Percentiles rank a stretch among this genome's conserved stretches.
Evolutionary conservation across 352 stramenopile genomes (phyloP).

Genomic region (Stramenopiles sp.): DNA sequence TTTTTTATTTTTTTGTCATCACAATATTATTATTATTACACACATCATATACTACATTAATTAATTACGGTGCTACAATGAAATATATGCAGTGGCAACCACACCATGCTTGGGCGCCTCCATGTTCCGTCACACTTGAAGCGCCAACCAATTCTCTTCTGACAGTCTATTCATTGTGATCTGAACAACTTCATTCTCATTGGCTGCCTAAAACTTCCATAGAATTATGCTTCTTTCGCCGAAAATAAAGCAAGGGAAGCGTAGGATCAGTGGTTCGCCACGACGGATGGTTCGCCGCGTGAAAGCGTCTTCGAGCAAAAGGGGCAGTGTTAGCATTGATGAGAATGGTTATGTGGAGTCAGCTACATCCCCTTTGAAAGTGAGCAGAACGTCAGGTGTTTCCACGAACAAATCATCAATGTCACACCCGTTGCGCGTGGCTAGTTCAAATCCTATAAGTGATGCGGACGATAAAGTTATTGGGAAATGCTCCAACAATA

Average conservation of each 20-base stretch:
- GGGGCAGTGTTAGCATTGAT: no score
- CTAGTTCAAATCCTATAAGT: background rate
- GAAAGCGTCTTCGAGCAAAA: background rate
- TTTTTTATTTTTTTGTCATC: no score
- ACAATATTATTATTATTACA: no score
- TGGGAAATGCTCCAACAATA: background rate
- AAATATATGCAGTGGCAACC: background rate
- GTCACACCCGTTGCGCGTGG: background rate
- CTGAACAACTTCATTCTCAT: no score
- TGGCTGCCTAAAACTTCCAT: no score
- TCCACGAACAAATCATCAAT: background rate
- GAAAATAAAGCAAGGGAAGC: background rate
- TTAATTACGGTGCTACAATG: background rate
- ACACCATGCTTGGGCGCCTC: no score
- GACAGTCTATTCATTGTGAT: no score
- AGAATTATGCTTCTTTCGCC: background rate
- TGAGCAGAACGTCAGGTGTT: no score
- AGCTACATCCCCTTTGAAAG: background rate
- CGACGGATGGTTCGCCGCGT: background rate
- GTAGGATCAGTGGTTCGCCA: background rate
- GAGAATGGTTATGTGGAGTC: background rate
- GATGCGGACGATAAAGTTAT: background rate
- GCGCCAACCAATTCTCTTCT: no score
- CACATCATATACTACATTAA: no score
- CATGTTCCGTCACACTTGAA: no score